Base-by-base conservation (phyloP, 2,329 filamentous ascomycete species). In the Diaporthe ampelina region DNA sequence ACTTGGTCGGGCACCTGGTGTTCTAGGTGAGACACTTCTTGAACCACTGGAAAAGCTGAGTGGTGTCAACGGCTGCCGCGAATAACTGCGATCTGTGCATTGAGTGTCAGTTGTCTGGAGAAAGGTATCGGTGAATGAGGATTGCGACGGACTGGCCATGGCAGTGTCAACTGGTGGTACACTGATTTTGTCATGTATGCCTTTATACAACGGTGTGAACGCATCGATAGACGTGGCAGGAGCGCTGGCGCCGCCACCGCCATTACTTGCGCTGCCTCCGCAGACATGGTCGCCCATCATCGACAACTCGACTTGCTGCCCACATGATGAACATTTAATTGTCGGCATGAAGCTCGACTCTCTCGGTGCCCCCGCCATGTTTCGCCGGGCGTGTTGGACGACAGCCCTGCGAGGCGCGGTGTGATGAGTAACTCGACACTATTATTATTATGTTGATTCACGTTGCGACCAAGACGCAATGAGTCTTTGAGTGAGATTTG, bases 251-350 rank as follows among this genome's bases (percentile, higher is more conserved):
- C 35, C 71, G 65, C 21, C 72, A 40, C 79, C 71, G 11, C 82
- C 85, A 61, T 82, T 82, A 29, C 37, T 5, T 43, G 37, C 61
- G n/a, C 82, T 48, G n/a, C 82, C 85, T 59, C 83, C 83, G 83
- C 95, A 98, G 76, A 94, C 82, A 85, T 98, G 95, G 76, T 97
- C 94, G 76, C 94, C 94, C 92, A 98, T 94, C 82, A 92, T 87
- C 54, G 93, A 93, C 78, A 98, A 97, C 81, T 95, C 93, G 75
- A 98, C 94, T 79, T 95, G 91, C 54, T 86, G 83, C 54, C 91
- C 90, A 81, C 95, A 97, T 85, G 89, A 91, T 70, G 95, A 97
- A 84, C 95, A 97, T 88, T 96, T 97, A 84, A 97, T 94, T 32
- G 92, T 92, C 80, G 95, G 94, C 86, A 97, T 87, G 77, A 95